Conservation (phyloP, 768 basidiomycete species). For the Crassisporium funariophilum region DNA sequence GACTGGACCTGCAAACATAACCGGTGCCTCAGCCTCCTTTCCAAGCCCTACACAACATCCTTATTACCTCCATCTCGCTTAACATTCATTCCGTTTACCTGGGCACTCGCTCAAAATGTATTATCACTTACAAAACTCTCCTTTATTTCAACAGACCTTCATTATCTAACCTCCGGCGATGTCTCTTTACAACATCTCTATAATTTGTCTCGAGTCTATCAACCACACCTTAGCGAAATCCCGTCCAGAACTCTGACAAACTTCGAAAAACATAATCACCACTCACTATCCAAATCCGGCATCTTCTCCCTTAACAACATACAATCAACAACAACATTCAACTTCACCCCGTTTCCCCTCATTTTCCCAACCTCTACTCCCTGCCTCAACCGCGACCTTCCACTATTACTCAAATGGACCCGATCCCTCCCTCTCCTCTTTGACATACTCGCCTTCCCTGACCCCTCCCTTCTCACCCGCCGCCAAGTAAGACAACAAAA, state of each 20-base stretch:
- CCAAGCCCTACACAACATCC: not conserved
- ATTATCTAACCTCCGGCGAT: not conserved
- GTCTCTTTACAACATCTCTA: not conserved
- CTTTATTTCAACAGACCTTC: not conserved
- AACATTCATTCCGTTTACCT: not conserved
- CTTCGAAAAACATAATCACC: too few species aligned
- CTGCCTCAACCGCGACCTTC: not conserved
- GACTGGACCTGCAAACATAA: too few species aligned
- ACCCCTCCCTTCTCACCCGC: too few species aligned
- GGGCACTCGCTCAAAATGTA: not conserved
- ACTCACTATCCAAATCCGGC: not conserved
- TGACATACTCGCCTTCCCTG: too few species aligned
- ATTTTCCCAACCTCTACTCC: not conserved
- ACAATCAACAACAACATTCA: not conserved
- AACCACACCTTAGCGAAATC: not conserved
- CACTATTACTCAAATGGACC: not conserved
- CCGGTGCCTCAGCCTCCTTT: constrained; percentile 7
- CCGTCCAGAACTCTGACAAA: not conserved
- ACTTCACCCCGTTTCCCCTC: too few species aligned
- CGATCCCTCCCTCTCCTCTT: not conserved
- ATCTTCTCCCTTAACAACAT: not conserved
- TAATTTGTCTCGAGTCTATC: not conserved
- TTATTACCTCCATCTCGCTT: not conserved
- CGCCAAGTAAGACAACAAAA: not conserved
- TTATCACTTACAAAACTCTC: not conserved